Conservation (phyloP, 2,329 filamentous ascomycete species). For the Xylariales sp. region DNA sequence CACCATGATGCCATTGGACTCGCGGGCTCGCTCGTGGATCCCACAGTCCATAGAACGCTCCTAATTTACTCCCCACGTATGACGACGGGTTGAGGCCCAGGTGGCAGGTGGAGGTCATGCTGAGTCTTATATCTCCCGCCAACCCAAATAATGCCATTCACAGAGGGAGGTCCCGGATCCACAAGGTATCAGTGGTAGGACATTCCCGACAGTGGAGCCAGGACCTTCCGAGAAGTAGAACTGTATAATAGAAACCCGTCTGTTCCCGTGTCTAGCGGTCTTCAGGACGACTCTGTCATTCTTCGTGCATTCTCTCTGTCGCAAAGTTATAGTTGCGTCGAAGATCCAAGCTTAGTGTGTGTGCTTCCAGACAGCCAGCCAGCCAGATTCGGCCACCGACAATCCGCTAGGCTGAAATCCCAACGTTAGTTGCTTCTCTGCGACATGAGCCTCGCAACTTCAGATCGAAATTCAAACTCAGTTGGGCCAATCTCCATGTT, state of each 20-base stretch:
- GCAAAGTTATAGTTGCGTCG: conserved; percentile 5
- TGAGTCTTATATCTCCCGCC: not conserved
- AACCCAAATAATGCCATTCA: conserved; percentile 6
- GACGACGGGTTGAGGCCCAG: conserved; percentile 4
- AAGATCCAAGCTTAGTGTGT: not conserved
- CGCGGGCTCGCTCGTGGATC: not conserved
- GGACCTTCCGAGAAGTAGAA: not conserved
- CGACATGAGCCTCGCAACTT: conserved; percentile 6
- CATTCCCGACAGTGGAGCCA: not conserved
- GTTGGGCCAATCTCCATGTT: conserved; percentile 5
- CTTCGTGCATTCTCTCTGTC: not conserved
- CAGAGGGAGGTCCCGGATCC: conserved; percentile 17
- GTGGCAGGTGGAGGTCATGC: conserved; percentile 1
- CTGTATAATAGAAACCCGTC: conserved; percentile 6
- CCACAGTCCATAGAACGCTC: conserved; percentile 1
- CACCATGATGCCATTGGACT: conserved; percentile 7
- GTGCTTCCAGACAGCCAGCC: not conserved
- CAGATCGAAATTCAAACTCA: conserved; percentile 2
- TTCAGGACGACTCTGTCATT: not conserved
- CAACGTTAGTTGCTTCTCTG: not conserved
- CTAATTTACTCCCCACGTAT: conserved; percentile 1
- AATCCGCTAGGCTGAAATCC: not conserved
- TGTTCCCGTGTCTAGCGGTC: not conserved
- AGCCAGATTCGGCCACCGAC: conserved; percentile 9
- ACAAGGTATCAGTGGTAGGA: conserved; percentile 21